Evolutionary conservation across 768 basidiomycete genomes (phyloP).

Genomic region (Plicaturopsis crispa): DNA sequence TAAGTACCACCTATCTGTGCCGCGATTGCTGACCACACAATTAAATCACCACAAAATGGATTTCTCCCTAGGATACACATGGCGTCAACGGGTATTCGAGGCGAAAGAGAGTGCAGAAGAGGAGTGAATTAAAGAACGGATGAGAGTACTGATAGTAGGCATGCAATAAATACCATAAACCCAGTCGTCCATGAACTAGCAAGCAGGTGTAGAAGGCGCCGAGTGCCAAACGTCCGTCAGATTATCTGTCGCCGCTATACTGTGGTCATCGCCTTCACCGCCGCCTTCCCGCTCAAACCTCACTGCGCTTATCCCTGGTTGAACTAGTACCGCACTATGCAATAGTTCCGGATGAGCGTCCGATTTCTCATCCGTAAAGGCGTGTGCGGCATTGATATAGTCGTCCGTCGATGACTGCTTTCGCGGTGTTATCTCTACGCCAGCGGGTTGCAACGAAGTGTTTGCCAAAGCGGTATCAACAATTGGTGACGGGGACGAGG

Average conservation of each 20-base stretch:
- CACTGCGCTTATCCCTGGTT: not conserved
- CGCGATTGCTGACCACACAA: too few relatives aligned
- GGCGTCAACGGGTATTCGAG: too few relatives aligned
- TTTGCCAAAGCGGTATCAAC: too few relatives aligned
- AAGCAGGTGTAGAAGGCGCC: slow-evolving; percentile 10
- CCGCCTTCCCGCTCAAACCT: too few relatives aligned
- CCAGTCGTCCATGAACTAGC: not conserved
- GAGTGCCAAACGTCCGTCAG: slow-evolving; percentile 9
- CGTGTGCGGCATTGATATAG: not conserved
- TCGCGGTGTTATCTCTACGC: not conserved
- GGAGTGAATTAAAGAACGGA: not conserved
- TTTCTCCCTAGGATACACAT: too few relatives aligned
- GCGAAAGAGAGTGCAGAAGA: not conserved
- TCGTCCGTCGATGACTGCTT: not conserved
- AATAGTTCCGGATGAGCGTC: not conserved
- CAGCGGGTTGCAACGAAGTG: not conserved
- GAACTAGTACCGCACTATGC: not conserved
- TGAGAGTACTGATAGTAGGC: not conserved
- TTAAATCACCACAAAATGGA: too few relatives aligned
- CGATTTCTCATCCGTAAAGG: not conserved
- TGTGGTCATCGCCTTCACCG: slow-evolving; percentile 2
- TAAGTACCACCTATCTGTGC: too few relatives aligned
- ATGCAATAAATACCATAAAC: not conserved
- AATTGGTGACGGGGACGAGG: too few relatives aligned
- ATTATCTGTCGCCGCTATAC: slow-evolving; percentile 3